Evolutionary conservation across 116 monocot genomes (phyloP).

Genomic region (Dioscorea cayenensis): DNA sequence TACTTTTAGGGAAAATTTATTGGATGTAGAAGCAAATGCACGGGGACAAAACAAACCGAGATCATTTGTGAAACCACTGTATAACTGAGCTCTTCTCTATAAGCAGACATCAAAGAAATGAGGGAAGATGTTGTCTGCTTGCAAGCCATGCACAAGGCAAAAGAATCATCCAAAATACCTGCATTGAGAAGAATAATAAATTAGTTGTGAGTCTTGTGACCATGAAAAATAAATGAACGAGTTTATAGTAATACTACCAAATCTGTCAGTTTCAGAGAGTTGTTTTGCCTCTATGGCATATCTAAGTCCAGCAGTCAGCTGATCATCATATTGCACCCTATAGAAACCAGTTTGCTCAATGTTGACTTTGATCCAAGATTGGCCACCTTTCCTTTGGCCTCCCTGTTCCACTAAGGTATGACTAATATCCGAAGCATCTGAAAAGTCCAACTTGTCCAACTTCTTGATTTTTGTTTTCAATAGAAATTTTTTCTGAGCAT

Average conservation of each 20-base stretch:
- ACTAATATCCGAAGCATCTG: constrained; percentile 12
- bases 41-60: constrained; percentile 16
- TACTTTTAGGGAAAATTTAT: neutral
- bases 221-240: neutral
- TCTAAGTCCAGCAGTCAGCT: constrained; percentile 67
- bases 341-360: constrained; percentile 93
- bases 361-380: constrained; percentile 82
- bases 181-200: constrained; percentile 2
- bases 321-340: constrained; percentile 79
- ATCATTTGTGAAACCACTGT: constrained; percentile 67
- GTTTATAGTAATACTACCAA: constrained; percentile 39
- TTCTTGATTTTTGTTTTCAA: constrained; percentile 52
- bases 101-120: constrained; percentile 56
- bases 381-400: constrained; percentile 13
- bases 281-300: constrained; percentile 66
- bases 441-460: constrained; percentile 34
- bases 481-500: constrained; percentile 60
- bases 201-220: neutral
- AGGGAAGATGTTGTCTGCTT: constrained; percentile 57
- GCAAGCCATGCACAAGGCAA: constrained; percentile 73
- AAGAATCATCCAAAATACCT: constrained; percentile 86
- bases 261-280: constrained; percentile 79
- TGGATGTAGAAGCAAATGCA: neutral
- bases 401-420: constrained; percentile 11
- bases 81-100: constrained; percentile 62